Evolutionary conservation across 352 stramenopile genomes (phyloP).

Genomic region (Pythium apleroticum): DNA sequence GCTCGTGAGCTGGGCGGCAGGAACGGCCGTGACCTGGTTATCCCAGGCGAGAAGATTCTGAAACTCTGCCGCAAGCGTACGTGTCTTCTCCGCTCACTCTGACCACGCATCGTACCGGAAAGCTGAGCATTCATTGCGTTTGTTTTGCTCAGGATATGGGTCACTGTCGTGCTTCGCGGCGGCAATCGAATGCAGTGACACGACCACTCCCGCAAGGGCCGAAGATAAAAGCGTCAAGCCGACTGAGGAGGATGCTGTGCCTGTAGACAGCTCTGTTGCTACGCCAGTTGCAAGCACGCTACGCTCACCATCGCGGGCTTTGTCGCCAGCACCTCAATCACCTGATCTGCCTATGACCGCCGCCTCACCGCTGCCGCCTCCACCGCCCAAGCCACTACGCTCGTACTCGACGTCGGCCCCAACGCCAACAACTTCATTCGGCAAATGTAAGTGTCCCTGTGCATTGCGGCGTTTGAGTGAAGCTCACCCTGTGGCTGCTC

Average conservation of each 20-base stretch:
- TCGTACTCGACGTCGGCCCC: neutral
- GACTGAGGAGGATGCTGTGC: neutral
- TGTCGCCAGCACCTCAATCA: neutral
- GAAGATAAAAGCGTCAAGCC: neutral
- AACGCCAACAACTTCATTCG: neutral
- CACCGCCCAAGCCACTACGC: neutral
- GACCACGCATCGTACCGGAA: too few species aligned
- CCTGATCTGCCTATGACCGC: neutral
- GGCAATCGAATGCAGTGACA: constrained; percentile 18
- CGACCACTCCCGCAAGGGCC: neutral
- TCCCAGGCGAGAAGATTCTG: constrained; percentile 19
- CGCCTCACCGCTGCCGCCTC: neutral
- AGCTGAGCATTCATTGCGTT: too few species aligned
- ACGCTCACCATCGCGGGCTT: neutral
- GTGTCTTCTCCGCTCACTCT: neutral
- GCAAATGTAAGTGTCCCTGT: constrained; percentile 25
- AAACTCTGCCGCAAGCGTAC: constrained; percentile 22
- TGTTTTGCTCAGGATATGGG: constrained; percentile 21
- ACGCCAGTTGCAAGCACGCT: neutral
- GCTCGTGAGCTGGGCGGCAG: neutral
- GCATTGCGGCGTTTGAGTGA: neutral
- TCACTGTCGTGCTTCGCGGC: constrained; percentile 22
- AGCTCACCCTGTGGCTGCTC: neutral
- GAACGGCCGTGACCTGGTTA: neutral
- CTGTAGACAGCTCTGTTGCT: neutral